Evolutionary conservation across 2,329 filamentous ascomycete species (phyloP).

Genomic region (Aspergillus sp.): DNA sequence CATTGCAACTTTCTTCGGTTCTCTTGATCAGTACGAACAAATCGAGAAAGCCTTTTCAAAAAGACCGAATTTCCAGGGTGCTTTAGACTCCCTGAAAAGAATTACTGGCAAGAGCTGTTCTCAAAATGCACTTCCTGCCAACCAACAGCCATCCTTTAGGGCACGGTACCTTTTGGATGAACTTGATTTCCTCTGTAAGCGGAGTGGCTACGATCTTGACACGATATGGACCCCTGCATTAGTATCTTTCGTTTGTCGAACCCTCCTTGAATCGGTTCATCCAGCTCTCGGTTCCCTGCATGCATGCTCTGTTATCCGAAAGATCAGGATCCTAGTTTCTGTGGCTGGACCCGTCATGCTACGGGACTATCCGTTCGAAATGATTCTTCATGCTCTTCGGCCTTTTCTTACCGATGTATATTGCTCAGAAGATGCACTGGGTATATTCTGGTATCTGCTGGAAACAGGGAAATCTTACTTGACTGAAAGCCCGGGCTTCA

Average conservation of each 20-base stretch:
- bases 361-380: constrained; percentile 78
- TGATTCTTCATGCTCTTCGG: constrained; percentile 76
- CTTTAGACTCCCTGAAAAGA: constrained; percentile 59
- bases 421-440: constrained; percentile 86
- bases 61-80: constrained; percentile 54
- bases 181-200: constrained; percentile 71
- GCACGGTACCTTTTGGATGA: constrained; percentile 71
- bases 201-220: constrained; percentile 60
- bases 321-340: constrained; percentile 74
- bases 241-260: constrained; percentile 69
- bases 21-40: constrained; percentile 71
- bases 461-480: constrained; percentile 63
- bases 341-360: constrained; percentile 70
- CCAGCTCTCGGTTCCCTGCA: constrained; percentile 80
- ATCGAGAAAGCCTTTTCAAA: constrained; percentile 64
- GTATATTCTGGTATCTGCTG: constrained; percentile 80
- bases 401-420: constrained; percentile 76
- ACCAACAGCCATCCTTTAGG: constrained; percentile 83
- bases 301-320: constrained; percentile 79
- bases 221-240: constrained; percentile 72
- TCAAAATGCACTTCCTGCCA: constrained; percentile 60
- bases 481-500: constrained; percentile 62
- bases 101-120: constrained; percentile 70
- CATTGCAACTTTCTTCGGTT: constrained; percentile 68
- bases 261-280: constrained; percentile 74